Percentiles rank a stretch among this genome's conserved stretches.
Conservation (phyloP, 225 moss, liverwort and hornwort species). For the Sphagnum contortum region DNA sequence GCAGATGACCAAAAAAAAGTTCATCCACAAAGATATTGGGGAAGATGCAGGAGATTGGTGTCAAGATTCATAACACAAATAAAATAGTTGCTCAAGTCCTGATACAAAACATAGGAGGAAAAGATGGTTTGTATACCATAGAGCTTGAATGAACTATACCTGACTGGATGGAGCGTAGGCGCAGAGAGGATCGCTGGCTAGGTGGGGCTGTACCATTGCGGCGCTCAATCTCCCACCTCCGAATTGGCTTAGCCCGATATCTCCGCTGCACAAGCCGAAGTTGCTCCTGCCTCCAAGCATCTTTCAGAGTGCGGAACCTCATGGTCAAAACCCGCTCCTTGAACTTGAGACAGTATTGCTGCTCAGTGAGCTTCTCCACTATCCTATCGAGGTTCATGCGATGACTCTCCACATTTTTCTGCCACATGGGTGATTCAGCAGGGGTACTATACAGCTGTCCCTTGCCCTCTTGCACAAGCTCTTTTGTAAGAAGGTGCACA, state of each 20-base stretch:
- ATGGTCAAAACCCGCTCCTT: slow-evolving; percentile 62
- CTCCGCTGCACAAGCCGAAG: slow-evolving; percentile 53
- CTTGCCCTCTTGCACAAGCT: slow-evolving; percentile 16
- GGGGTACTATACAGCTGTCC: slow-evolving; percentile 50
- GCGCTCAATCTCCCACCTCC: slow-evolving; percentile 84
- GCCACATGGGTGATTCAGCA: slow-evolving; percentile 64
- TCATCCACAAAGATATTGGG: no score
- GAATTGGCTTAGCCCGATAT: slow-evolving; percentile 76
- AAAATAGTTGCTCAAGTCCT: no score
- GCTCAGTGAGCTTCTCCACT: slow-evolving; percentile 55
- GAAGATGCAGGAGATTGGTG: no score
- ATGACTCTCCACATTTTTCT: slow-evolving; percentile 61
- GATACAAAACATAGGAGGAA: no score
- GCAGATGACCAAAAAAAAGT: slow-evolving; percentile 1
- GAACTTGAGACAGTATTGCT: slow-evolving; percentile 37
- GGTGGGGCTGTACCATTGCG: slow-evolving; percentile 47
- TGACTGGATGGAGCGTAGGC: slow-evolving; percentile 52
- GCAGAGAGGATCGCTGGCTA: slow-evolving; percentile 57
- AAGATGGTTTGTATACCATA: no score
- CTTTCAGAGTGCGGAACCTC: slow-evolving; percentile 66
- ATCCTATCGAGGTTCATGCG: slow-evolving; percentile 41
- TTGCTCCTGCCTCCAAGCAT: slow-evolving; percentile 65
- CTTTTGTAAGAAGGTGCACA: slow-evolving; percentile 38
- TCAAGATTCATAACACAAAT: no score
- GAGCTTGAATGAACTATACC: slow-evolving; percentile 11